phyloP scores from a whole-genome alignment of 169 alveolate genomes.

The Cryptosporidium tyzzeri region DNA sequence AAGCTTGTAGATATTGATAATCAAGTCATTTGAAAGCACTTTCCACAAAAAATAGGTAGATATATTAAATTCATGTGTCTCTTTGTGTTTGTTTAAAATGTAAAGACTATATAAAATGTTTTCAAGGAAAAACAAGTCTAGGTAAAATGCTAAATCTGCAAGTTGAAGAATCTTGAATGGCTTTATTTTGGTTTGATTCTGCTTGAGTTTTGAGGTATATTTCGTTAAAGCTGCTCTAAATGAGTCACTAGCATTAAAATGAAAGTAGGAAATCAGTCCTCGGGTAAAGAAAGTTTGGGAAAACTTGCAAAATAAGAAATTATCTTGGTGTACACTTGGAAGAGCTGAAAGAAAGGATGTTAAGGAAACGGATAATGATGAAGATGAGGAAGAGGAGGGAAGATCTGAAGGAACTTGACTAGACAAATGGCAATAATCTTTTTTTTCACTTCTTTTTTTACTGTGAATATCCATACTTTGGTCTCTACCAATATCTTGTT shows the following conservation, averaged over 20 bases:
- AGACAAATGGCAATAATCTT: no score
- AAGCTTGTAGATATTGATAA: neutral
- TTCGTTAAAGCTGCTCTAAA: neutral
- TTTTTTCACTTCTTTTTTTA: no score
- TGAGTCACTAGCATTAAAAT: neutral
- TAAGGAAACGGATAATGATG: neutral
- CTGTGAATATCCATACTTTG: neutral
- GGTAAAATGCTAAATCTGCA: constrained; percentile 25
- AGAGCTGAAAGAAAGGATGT: neutral
- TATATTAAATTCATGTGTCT: constrained; percentile 61
- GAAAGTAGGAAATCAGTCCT: constrained; percentile 6
- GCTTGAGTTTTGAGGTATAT: neutral
- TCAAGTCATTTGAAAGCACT: constrained; percentile 29
- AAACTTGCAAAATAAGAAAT: constrained; percentile 6
- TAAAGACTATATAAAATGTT: neutral
- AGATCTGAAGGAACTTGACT: neutral
- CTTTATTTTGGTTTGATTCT: constrained; percentile 1
- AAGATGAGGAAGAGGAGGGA: neutral
- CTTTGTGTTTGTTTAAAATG: constrained; percentile 41
- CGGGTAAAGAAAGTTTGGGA: constrained; percentile 14
- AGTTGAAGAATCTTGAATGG: constrained; percentile 44
- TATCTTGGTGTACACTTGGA: neutral
- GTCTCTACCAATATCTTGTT: neutral
- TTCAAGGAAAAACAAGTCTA: constrained; percentile 16
- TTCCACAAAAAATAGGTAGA: constrained; percentile 55